Evolutionary conservation across 2,329 filamentous ascomycete species (phyloP).

Genomic region (Fusarium luffae): DNA sequence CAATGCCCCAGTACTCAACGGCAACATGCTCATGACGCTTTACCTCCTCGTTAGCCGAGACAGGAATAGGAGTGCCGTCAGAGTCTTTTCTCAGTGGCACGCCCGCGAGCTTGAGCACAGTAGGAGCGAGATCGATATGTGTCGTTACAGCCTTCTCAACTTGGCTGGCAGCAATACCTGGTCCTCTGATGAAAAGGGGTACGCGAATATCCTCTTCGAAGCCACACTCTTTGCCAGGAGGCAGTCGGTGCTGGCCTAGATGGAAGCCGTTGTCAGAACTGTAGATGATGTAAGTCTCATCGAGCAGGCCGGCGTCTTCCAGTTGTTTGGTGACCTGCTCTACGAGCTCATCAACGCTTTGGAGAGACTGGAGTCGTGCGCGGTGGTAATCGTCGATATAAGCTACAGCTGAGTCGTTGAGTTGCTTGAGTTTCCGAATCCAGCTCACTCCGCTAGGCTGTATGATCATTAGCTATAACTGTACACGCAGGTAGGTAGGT

Average conservation of each 20-base stretch:
- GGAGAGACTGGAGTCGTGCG: conserved; percentile 62
- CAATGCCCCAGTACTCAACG: conserved; percentile 67
- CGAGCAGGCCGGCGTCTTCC: conserved; percentile 66
- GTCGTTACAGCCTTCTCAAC: conserved; percentile 62
- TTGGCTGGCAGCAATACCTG: conserved; percentile 57
- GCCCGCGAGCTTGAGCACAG: conserved; percentile 61
- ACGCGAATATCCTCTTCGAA: conserved; percentile 71
- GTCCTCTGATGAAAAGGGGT: conserved; percentile 67
- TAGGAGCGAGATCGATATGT: conserved; percentile 73
- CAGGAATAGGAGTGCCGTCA: conserved; percentile 65
- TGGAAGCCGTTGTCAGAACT: conserved; percentile 71
- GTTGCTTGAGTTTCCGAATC: conserved; percentile 55
- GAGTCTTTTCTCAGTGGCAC: conserved; percentile 60
- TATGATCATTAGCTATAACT: background rate
- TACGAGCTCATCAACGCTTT: conserved; percentile 66
- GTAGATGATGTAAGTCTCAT: conserved; percentile 70
- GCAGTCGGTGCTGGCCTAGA: conserved; percentile 68
- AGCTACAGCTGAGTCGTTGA: conserved; percentile 55
- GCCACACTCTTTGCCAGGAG: conserved; percentile 67
- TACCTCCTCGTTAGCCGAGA: conserved; percentile 43
- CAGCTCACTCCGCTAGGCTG: conserved; percentile 57
- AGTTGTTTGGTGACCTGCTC: conserved; percentile 59
- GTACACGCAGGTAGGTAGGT: too few species aligned
- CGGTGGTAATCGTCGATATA: conserved; percentile 65
- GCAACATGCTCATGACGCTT: conserved; percentile 65